Evolutionary conservation across 345 rosid species (phyloP).

Genomic region (Reutealis trisperma): DNA sequence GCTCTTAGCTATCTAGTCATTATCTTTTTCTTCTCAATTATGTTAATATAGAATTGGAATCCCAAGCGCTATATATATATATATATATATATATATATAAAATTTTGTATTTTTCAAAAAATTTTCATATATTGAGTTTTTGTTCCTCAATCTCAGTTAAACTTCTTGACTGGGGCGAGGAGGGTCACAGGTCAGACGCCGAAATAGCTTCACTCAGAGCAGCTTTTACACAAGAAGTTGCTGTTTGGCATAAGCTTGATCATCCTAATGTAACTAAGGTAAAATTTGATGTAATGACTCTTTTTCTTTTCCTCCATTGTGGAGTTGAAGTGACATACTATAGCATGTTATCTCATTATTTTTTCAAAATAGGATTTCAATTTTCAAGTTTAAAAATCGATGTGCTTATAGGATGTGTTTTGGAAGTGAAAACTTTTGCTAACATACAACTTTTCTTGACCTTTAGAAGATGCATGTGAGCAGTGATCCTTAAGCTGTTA

Average conservation of each 20-base stretch:
- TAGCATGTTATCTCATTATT: neutral
- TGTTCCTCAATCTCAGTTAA: conserved; percentile 23
- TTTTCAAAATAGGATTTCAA: neutral
- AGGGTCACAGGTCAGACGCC: conserved; percentile 31
- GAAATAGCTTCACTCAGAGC: conserved; percentile 32
- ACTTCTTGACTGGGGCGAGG: conserved; percentile 39
- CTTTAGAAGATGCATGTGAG: conserved; percentile 18
- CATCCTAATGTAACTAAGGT: conserved; percentile 45
- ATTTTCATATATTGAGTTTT: neutral
- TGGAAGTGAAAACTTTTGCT: neutral
- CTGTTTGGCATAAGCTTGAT: conserved; percentile 39
- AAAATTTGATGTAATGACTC: neutral
- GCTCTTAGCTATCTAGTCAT: no score
- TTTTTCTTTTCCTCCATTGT: neutral
- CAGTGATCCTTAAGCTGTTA: conserved; percentile 3
- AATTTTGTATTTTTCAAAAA: neutral
- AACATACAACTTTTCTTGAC: neutral
- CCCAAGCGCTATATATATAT: no score
- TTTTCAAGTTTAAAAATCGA: neutral
- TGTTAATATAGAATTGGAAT: neutral
- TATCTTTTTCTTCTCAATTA: neutral
- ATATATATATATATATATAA: no score
- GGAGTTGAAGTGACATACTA: neutral
- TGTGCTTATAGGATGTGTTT: neutral
- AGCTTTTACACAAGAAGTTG: conserved; percentile 40